Conservation (phyloP, 768 basidiomycete genomes). For the Mycena olivaceomarginata region DNA sequence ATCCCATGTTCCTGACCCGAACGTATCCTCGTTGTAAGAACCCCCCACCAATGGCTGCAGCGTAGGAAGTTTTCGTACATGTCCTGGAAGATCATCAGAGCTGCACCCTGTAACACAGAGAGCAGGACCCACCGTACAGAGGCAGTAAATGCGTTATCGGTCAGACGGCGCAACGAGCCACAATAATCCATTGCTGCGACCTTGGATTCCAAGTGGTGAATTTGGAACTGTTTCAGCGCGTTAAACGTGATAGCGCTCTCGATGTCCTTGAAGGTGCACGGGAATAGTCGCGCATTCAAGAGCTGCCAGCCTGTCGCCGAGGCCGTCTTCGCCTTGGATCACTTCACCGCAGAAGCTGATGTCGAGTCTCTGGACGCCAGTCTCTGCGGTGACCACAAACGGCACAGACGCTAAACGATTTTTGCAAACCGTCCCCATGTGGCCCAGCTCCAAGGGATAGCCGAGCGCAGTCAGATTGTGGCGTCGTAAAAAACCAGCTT, state of each 20-base stretch:
- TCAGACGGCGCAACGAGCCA: constrained; percentile 44
- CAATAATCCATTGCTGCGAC: constrained; percentile 46
- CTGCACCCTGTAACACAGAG: neutral
- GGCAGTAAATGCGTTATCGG: constrained; percentile 45
- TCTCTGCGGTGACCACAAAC: neutral
- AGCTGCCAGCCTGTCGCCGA: constrained; percentile 41
- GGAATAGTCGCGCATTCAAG: constrained; percentile 10
- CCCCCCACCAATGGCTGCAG: neutral
- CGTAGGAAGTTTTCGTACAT: constrained; percentile 19
- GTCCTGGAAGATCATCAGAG: constrained; percentile 11
- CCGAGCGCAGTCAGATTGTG: too few species aligned
- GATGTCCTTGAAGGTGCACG: neutral
- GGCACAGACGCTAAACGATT: neutral
- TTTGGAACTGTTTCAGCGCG: constrained; percentile 7
- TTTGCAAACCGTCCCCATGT: neutral
- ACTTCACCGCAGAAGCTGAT: neutral
- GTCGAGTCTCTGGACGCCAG: neutral
- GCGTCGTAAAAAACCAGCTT: too few species aligned
- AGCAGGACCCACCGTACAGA: constrained; percentile 36
- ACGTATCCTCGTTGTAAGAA: neutral
- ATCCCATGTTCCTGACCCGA: neutral
- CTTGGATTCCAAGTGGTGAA: constrained; percentile 11
- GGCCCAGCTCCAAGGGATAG: neutral
- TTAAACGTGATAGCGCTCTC: constrained; percentile 12
- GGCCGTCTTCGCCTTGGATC: neutral